A percentile compares a stretch with the other conserved stretches of the same genome.
Conservation (phyloP, 2,329 filamentous ascomycete species). For the Botrytis medusae region DNA sequence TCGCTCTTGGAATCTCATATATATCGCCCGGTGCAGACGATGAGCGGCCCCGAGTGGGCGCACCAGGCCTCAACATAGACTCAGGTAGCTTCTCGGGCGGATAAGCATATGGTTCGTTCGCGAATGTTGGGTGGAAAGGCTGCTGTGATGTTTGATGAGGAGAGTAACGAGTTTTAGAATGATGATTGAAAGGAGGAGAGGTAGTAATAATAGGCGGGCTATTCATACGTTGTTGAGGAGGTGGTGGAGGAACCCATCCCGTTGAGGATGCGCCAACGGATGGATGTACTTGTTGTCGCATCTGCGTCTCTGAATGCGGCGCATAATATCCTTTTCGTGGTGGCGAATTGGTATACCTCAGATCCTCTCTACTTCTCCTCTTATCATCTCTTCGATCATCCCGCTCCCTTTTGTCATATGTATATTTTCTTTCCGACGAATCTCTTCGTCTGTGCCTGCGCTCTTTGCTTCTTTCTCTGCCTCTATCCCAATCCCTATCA, state of each 20-base stretch:
- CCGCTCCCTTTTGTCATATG: constrained; percentile 3
- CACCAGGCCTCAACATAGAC: constrained; percentile 9
- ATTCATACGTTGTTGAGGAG: constrained; percentile 11
- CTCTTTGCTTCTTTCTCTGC: constrained; percentile 10
- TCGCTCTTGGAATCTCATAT: constrained; percentile 9
- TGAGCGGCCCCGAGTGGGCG: neutral
- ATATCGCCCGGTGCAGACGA: constrained; percentile 17
- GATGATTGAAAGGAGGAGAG: neutral
- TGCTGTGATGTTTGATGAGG: neutral
- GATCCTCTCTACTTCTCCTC: constrained; percentile 16
- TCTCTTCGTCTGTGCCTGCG: constrained; percentile 13
- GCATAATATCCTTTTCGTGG: constrained; percentile 4
- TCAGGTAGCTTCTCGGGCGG: constrained; percentile 19
- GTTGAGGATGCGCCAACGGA: neutral
- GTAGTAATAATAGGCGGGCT: constrained; percentile 9
- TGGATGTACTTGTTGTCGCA: neutral
- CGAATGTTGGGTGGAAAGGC: constrained; percentile 8
- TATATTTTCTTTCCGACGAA: constrained; percentile 15
- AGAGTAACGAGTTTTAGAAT: neutral
- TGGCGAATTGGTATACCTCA: constrained; percentile 13
- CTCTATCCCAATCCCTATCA: neutral
- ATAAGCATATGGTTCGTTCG: constrained; percentile 19
- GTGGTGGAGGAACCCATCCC: constrained; percentile 17
- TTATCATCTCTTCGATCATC: constrained; percentile 10
- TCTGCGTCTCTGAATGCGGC: neutral